Evolutionary conservation across 768 basidiomycete species (phyloP).

Genomic region (Naematelia aurantialba): DNA sequence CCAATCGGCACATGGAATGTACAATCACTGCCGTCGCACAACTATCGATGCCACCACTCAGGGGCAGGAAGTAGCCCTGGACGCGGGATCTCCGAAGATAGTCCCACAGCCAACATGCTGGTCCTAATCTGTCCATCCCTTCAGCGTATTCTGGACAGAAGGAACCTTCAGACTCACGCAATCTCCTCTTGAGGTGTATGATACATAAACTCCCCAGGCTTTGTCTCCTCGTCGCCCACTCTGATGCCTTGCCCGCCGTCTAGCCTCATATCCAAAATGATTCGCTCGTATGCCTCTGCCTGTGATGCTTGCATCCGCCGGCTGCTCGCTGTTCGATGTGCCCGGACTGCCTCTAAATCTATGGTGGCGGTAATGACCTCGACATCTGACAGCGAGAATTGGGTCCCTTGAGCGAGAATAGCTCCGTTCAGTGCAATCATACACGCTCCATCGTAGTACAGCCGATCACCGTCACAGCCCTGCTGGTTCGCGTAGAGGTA

Average conservation of each 20-base stretch:
- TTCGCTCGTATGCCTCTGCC: slow-evolving; percentile 70
- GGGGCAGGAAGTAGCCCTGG: slow-evolving; percentile 90
- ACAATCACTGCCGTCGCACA: slow-evolving; percentile 96
- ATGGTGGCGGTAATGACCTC: slow-evolving; percentile 94
- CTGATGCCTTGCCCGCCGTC: slow-evolving; percentile 68
- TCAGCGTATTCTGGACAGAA: neutral
- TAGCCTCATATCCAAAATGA: slow-evolving; percentile 75
- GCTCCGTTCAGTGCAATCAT: slow-evolving; percentile 93
- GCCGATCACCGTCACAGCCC: slow-evolving; percentile 94
- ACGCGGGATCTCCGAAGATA: slow-evolving; percentile 89
- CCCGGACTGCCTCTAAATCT: slow-evolving; percentile 93
- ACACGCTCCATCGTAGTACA: slow-evolving; percentile 96
- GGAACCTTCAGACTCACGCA: slow-evolving; percentile 63
- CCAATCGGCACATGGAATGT: slow-evolving; percentile 91
- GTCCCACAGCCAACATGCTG: slow-evolving; percentile 99
- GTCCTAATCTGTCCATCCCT: slow-evolving; percentile 67
- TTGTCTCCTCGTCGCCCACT: slow-evolving; percentile 57
- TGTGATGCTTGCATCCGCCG: slow-evolving; percentile 84
- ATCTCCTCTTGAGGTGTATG: slow-evolving; percentile 95
- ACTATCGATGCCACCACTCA: slow-evolving; percentile 95
- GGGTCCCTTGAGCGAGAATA: slow-evolving; percentile 89
- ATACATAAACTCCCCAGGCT: slow-evolving; percentile 55
- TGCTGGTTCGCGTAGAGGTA: slow-evolving; percentile 99
- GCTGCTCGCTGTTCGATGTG: slow-evolving; percentile 74
- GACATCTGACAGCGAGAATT: slow-evolving; percentile 92